Conservation (phyloP, 2,329 filamentous ascomycete species). For the Zasmidium cellare region DNA sequence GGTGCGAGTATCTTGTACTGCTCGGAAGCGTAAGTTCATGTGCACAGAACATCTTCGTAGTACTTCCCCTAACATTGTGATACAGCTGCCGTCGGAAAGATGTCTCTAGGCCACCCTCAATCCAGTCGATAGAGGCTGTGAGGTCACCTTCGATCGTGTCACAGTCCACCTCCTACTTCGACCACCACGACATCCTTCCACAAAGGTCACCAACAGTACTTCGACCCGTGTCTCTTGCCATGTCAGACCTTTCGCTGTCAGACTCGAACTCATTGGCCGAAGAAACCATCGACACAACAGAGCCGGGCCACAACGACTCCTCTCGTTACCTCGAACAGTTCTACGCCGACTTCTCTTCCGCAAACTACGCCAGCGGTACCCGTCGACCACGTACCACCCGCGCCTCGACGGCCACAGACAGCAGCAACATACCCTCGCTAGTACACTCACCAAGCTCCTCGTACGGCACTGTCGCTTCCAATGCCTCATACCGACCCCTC, state of each 20-base stretch:
- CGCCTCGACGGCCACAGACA: slow-evolving; percentile 14
- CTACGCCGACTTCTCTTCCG: slow-evolving; percentile 31
- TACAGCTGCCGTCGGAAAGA: slow-evolving; percentile 51
- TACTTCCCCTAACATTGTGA: slow-evolving; percentile 7
- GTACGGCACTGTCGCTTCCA: slow-evolving; percentile 41
- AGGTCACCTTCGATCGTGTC: slow-evolving; percentile 30
- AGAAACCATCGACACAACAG: slow-evolving; percentile 10
- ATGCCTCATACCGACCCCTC: slow-evolving; percentile 43
- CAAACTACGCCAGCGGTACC: slow-evolving; percentile 21
- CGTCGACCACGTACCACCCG: slow-evolving; percentile 22
- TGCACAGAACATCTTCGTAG: neutral
- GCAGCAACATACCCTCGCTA: slow-evolving; percentile 44
- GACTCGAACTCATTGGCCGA: slow-evolving; percentile 19
- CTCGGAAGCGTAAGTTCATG: slow-evolving; percentile 58
- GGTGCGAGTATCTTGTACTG: slow-evolving; percentile 63
- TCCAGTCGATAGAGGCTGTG: slow-evolving; percentile 19
- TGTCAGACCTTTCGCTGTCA: slow-evolving; percentile 42
- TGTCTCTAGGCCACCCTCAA: slow-evolving; percentile 21
- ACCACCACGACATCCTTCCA: slow-evolving; percentile 45
- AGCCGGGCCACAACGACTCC: slow-evolving; percentile 38
- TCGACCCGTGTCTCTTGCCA: slow-evolving; percentile 36
- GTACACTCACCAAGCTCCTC: slow-evolving; percentile 49
- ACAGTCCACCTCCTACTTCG: slow-evolving; percentile 25
- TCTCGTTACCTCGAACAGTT: slow-evolving; percentile 45
- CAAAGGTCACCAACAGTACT: slow-evolving; percentile 49